Percentiles rank a stretch among this genome's conserved stretches.
These are phyloP conservation scores for Talaromyces sp. DNA, from an alignment of 2,329 filamentous ascomycete genomes.

Conservation along the genomic window DNA sequence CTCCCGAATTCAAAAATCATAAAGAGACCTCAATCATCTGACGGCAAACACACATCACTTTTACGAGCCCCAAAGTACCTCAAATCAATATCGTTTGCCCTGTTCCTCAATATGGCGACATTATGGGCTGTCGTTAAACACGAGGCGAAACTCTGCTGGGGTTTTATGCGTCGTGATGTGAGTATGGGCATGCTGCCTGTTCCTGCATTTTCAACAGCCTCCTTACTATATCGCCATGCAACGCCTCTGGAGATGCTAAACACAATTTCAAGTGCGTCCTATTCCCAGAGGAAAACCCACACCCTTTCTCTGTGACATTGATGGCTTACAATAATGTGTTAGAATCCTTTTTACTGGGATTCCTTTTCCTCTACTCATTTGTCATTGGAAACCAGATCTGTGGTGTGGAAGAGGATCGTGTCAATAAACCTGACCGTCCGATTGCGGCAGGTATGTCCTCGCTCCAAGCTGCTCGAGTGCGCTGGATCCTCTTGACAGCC, in stretches of 20 bases:
- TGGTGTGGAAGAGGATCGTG: conserved; percentile 5
- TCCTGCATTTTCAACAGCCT: conserved; percentile 7
- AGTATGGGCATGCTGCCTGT: conserved; percentile 11
- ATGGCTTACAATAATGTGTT: neutral
- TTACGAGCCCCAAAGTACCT: neutral
- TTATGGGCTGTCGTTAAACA: conserved; percentile 4
- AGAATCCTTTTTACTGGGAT: conserved; percentile 7
- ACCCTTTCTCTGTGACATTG: neutral
- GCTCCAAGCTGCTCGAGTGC: conserved; percentile 7
- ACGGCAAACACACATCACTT: neutral
- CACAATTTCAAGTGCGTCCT: conserved; percentile 4
- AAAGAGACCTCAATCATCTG: neutral
- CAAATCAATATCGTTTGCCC: no score
- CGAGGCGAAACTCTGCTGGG: conserved; percentile 6
- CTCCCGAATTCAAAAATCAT: neutral
- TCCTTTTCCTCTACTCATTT: conserved; percentile 6
- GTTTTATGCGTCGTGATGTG: conserved; percentile 8
- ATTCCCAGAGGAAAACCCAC: no score
- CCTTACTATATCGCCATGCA: conserved; percentile 9
- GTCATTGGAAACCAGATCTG: conserved; percentile 10
- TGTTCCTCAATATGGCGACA: neutral
- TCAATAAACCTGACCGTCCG: conserved; percentile 12
- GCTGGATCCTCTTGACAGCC: conserved; percentile 6
- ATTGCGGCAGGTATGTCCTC: conserved; percentile 2
- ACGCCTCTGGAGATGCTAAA: neutral